phyloP scores from a whole-genome alignment of 345 rosid genomes.

The Syzygium aqueum region DNA sequence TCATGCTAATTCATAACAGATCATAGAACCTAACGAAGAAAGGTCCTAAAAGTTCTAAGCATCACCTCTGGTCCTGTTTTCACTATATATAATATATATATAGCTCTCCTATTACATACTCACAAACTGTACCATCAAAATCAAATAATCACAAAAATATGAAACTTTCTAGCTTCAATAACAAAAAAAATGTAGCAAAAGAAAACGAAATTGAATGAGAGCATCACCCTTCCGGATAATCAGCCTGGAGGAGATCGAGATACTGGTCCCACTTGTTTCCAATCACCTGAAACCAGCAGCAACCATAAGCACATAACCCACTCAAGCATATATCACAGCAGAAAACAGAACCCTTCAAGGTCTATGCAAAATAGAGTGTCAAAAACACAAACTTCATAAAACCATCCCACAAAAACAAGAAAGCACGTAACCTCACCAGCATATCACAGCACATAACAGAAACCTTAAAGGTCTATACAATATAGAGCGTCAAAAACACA shows the following conservation, averaged over 20 bases:
- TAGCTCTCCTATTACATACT: neutral
- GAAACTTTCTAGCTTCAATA: neutral
- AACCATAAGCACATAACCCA: neutral
- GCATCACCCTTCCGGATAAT: slow-evolving; percentile 57
- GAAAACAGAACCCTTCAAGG: neutral
- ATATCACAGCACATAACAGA: too few relatives aligned
- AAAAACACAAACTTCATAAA: neutral
- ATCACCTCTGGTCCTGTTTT: neutral
- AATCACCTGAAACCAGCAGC: slow-evolving; percentile 33
- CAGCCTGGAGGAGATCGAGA: slow-evolving; percentile 72
- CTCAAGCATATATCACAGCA: neutral
- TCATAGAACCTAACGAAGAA: neutral
- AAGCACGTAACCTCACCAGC: too few relatives aligned
- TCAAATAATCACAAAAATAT: neutral
- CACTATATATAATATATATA: neutral
- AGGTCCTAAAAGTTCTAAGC: neutral
- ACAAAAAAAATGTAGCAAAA: neutral
- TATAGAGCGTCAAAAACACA: too few relatives aligned
- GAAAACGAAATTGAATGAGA: neutral
- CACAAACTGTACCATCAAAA: neutral
- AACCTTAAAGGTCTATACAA: too few relatives aligned
- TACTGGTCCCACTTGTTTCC: slow-evolving; percentile 78
- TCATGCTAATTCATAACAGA: neutral
- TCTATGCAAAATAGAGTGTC: neutral
- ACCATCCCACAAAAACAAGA: neutral